Percentiles rank a stretch among this genome's conserved stretches.
Evolutionary conservation across 306 rosid genomes (phyloP).

Genomic region (Trifolium fragiferum): DNA sequence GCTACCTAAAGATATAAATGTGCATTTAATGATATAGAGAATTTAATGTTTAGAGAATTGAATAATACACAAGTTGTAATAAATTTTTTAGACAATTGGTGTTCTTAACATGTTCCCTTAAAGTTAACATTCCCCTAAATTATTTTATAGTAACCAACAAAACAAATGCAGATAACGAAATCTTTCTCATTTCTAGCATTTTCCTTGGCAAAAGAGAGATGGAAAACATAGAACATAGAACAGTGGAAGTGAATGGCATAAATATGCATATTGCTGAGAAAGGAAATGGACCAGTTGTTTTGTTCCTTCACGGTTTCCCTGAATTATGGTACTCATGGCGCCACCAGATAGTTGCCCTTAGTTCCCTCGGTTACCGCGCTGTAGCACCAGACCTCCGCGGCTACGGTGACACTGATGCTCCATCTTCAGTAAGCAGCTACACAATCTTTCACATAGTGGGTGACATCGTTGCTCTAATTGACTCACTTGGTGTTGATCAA

Average conservation of each 20-base stretch:
- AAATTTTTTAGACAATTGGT: too few species aligned
- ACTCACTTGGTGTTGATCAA: conserved; percentile 29
- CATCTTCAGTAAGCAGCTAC: conserved; percentile 4
- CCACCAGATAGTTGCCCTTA: conserved; percentile 41
- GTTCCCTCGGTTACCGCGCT: conserved; percentile 39
- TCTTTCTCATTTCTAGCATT: neutral
- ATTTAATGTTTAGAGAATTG: too few species aligned
- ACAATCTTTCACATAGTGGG: conserved; percentile 39
- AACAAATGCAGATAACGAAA: neutral
- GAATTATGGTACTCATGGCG: conserved; percentile 56
- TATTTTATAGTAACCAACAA: neutral
- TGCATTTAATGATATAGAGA: too few species aligned
- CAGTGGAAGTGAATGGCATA: conserved; percentile 33
- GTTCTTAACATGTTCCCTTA: too few species aligned
- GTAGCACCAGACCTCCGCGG: conserved; percentile 48
- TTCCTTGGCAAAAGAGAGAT: neutral
- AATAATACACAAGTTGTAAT: too few species aligned
- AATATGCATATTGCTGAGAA: conserved; percentile 42
- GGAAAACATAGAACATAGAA: conserved; percentile 4
- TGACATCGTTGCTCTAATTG: conserved; percentile 39
- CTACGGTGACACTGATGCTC: conserved; percentile 45
- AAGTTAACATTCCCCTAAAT: too few species aligned
- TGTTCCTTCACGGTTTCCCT: conserved; percentile 48
- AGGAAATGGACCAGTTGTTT: conserved; percentile 18
- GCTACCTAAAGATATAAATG: too few species aligned